These are phyloP conservation scores for Talaromyces albobiverticillius DNA, from an alignment of 2,329 filamentous ascomycete genomes.

Conservation along the genomic window DNA sequence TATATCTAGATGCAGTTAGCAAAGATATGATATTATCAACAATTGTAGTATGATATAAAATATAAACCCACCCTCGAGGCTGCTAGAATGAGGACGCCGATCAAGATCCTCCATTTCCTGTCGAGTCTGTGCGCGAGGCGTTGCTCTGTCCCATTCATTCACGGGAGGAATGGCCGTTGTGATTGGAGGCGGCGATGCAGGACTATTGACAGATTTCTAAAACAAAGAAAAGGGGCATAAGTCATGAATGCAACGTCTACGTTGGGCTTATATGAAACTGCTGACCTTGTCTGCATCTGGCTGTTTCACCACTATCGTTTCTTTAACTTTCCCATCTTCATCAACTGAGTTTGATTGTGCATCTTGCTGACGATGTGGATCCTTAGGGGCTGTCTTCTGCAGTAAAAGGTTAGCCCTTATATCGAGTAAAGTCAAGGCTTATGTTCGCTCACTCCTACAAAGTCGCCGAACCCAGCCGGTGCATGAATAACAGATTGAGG, in stretches of 20 bases:
- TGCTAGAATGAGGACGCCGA: slow-evolving; percentile 60
- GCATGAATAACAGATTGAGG: slow-evolving; percentile 89
- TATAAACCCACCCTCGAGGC: slow-evolving; percentile 64
- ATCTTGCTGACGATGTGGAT: slow-evolving; percentile 8
- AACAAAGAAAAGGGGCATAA: slow-evolving; percentile 8
- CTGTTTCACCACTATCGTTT: slow-evolving; percentile 6
- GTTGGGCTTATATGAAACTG: background rate
- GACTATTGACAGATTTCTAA: slow-evolving; percentile 32
- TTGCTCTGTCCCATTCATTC: slow-evolving; percentile 67
- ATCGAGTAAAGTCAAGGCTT: background rate
- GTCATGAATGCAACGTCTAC: background rate
- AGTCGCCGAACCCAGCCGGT: slow-evolving; percentile 75
- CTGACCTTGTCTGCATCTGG: slow-evolving; percentile 8
- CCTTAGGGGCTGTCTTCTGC: slow-evolving; percentile 7
- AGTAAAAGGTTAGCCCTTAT: background rate
- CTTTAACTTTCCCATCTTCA: slow-evolving; percentile 9
- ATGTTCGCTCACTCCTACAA: slow-evolving; percentile 56
- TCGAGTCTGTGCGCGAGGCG: slow-evolving; percentile 78
- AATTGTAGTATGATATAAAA: background rate
- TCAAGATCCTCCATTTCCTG: slow-evolving; percentile 65
- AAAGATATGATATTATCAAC: background rate
- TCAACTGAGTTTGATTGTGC: background rate
- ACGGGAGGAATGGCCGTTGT: slow-evolving; percentile 70
- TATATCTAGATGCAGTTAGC: slow-evolving; percentile 26
- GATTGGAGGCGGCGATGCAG: slow-evolving; percentile 67